phyloP scores from a whole-genome alignment of 805 yeast species.

The Wickerhamiella nectarea region DNA sequence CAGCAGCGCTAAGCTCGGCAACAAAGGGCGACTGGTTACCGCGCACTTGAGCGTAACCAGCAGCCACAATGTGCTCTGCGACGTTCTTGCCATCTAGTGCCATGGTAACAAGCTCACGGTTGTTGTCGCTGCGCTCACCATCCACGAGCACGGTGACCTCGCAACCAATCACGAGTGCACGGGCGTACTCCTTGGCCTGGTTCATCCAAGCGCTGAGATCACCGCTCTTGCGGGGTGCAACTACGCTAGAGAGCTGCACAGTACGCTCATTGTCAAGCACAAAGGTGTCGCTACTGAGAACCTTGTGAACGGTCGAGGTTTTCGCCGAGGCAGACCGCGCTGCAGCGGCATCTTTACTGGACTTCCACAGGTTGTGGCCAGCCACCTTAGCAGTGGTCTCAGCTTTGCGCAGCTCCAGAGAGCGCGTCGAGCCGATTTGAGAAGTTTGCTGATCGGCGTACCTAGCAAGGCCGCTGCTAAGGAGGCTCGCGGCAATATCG shows the following conservation, averaged over 20 bases:
- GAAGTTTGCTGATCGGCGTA: constrained; percentile 71
- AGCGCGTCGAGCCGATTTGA: constrained; percentile 48
- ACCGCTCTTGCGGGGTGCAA: constrained; percentile 61
- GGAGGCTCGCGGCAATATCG: constrained; percentile 51
- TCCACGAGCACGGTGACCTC: constrained; percentile 48
- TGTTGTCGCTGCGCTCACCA: constrained; percentile 51
- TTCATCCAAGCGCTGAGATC: constrained; percentile 42
- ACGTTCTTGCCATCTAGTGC: constrained; percentile 43
- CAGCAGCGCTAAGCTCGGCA: constrained; percentile 64
- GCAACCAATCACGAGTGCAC: constrained; percentile 59
- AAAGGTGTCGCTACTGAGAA: constrained; percentile 57
- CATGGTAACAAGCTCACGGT: constrained; percentile 52
- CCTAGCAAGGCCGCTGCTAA: constrained; percentile 58
- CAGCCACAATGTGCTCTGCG: constrained; percentile 43
- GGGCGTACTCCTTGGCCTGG: constrained; percentile 59
- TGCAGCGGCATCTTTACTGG: constrained; percentile 20
- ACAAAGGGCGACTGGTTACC: constrained; percentile 63
- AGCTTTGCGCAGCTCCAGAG: constrained; percentile 48
- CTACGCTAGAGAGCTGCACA: constrained; percentile 61
- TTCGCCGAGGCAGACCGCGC: constrained; percentile 27
- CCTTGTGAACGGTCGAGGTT: constrained; percentile 43
- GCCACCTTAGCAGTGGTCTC: constrained; percentile 47
- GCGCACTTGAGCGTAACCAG: constrained; percentile 72
- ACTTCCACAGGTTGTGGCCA: constrained; percentile 47
- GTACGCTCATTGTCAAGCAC: constrained; percentile 39